Evolutionary conservation across 2,329 filamentous ascomycete species (phyloP).

Genomic region (Coleophoma crateriformis): DNA sequence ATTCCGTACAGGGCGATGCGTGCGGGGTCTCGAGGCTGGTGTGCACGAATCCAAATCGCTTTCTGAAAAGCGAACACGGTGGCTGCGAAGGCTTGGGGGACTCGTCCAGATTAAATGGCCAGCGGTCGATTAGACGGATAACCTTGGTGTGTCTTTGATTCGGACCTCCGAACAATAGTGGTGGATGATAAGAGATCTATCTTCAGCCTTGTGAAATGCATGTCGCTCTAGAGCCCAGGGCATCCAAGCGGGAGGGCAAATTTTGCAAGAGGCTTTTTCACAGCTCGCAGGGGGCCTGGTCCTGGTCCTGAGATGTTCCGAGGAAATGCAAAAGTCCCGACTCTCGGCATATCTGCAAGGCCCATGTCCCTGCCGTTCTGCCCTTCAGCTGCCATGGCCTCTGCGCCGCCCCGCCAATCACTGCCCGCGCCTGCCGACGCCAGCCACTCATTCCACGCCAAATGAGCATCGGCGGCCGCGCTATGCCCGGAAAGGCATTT

Average conservation of each 20-base stretch:
- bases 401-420: neutral
- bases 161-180: neutral
- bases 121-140: neutral
- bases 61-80: too few relatives aligned
- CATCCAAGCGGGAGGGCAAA: neutral
- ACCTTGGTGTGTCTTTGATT: neutral
- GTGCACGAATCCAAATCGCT: too few relatives aligned
- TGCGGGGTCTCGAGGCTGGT: too few relatives aligned
- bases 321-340: neutral
- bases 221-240: neutral
- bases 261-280: neutral
- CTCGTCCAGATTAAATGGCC: neutral
- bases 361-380: too few relatives aligned
- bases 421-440: neutral
- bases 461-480: neutral
- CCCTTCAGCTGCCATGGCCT: neutral
- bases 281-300: neutral
- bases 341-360: neutral
- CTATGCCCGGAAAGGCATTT: neutral
- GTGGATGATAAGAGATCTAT: conserved; percentile 1
- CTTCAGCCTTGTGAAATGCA: conserved; percentile 1
- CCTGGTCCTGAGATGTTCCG: neutral
- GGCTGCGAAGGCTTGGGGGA: neutral
- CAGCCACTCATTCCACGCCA: neutral
- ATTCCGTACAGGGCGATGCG: too few relatives aligned